Evolutionary conservation across 352 stramenopile genomes (phyloP), one percentile per base, ranked within the genome.

Genomic region (Globisporangium iwayamae): DNA sequence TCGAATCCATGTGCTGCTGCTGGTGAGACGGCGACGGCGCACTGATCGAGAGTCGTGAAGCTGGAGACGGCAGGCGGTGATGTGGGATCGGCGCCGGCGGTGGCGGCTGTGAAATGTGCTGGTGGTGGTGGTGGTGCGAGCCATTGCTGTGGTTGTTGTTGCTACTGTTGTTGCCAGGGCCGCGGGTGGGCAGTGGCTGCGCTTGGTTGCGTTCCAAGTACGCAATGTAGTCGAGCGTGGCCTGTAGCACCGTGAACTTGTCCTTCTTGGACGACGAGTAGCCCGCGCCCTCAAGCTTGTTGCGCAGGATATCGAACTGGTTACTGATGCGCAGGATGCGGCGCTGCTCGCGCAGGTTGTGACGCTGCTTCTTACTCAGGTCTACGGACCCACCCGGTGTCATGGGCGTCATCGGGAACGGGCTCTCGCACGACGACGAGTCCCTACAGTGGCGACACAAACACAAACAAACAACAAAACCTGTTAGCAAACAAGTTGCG

Each of bases 231-330:
- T 91, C 85, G 57, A 94, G 80, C 55, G 85, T 94, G 22, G 85
- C 83, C 61, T 91, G 83, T 16, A 94, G 73, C 53, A 94, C 84
- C 53, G 79, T 91, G 70, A 90, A 91, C 69, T 94, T 94, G 78
- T 94, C 85, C 64, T 91, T 94, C 75, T 92, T 94, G 54, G 78
- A 85, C 5, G 78, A 87, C 41, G 76, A 76, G 69, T 91, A 92
- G 32, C 83, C 83, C 8, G 79, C 85, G 6, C 51, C 71, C 56
- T 94, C 85, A 22, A 94, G 81, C 61, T 91, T 94, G 56, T 75
- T 75, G 43, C 83, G 79, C 43, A 94, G 67, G 32, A 90, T 91
- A 63, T 92, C 81, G 51, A 94, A 92, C 72, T 92, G 85, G 68
- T 89, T 91, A 65, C 81, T 90, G 67, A 94, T 91, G 62, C 85